phyloP scores from a whole-genome alignment of 495 filamentous ascomycete genomes.

The Penicillium waksmanii region DNA sequence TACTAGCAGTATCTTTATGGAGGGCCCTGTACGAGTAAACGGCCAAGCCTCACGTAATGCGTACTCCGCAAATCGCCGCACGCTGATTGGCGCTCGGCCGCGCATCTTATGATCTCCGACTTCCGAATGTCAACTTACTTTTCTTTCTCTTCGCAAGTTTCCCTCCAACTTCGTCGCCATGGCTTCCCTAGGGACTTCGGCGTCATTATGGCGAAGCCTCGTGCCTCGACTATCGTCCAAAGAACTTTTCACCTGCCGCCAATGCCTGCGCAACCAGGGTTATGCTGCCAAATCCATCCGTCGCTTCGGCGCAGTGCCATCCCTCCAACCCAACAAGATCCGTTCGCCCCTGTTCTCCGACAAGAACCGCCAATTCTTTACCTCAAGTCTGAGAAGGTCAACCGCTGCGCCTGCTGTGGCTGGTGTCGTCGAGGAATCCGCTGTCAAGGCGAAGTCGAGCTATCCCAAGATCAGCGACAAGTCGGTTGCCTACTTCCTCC shows the following conservation, averaged over 20 bases:
- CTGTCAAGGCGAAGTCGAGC: conserved; percentile 41
- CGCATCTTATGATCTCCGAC: conserved; percentile 23
- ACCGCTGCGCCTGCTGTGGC: conserved; percentile 29
- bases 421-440: conserved; percentile 25
- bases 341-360: conserved; percentile 32
- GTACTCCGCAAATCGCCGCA: conserved; percentile 23
- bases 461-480: conserved; percentile 77
- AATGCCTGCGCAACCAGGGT: conserved; percentile 56
- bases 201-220: conserved; percentile 37
- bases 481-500: conserved; percentile 85
- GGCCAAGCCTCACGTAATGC: background rate
- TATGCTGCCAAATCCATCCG: conserved; percentile 41
- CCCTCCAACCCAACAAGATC: conserved; percentile 31
- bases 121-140: conserved; percentile 13
- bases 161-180: conserved; percentile 28
- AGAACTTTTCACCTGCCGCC: conserved; percentile 63
- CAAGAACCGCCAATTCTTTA: conserved; percentile 39
- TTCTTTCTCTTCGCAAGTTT: conserved; percentile 16
- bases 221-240: conserved; percentile 53
- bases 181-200: conserved; percentile 40
- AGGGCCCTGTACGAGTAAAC: no score
- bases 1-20: no score
- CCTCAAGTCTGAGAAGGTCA: conserved; percentile 29
- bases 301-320: conserved; percentile 34
- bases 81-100: conserved; percentile 32